These are phyloP conservation scores for Tilletia horrida DNA, from an alignment of 1,284 basidiomycete species.

Conservation along the genomic window DNA sequence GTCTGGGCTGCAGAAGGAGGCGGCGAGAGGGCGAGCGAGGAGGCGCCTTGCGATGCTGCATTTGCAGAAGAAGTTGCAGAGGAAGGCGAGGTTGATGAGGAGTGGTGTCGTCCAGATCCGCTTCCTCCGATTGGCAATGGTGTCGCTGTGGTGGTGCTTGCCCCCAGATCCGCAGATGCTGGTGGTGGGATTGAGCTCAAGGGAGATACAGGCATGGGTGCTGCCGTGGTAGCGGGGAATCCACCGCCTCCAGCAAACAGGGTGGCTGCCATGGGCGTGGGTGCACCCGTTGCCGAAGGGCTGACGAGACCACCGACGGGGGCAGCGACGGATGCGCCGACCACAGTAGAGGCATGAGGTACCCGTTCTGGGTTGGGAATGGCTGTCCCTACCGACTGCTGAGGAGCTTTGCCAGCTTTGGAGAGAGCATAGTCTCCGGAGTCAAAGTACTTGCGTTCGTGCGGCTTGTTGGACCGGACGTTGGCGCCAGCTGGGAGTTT, in stretches of 20 bases:
- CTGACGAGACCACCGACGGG: background rate
- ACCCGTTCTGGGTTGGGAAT: conserved; percentile 81
- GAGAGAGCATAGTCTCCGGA: conserved; percentile 95
- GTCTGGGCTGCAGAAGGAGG: conserved; percentile 13
- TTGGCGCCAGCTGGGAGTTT: conserved; percentile 91
- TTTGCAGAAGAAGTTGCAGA: background rate
- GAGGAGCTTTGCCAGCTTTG: conserved; percentile 84
- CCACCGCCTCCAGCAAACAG: conserved; percentile 12
- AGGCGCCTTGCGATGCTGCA: background rate
- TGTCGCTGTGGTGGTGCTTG: conserved; percentile 58
- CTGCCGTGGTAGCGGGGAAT: conserved; percentile 16
- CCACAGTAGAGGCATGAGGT: conserved; percentile 54
- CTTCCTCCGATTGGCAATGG: conserved; percentile 72
- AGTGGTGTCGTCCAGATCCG: background rate
- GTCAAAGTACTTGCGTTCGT: conserved; percentile 98
- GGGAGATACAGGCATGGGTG: conserved; percentile 19
- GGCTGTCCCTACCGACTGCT: conserved; percentile 82
- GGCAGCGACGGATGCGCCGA: conserved; percentile 26
- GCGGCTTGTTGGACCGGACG: conserved; percentile 82
- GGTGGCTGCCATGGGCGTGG: conserved; percentile 17
- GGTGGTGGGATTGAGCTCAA: background rate
- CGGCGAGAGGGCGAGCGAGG: conserved; percentile 5
- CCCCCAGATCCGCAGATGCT: background rate
- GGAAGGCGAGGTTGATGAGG: background rate
- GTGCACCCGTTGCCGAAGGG: conserved; percentile 1